A percentile compares a stretch with the other conserved stretches of the same genome.
Conservation (phyloP, 1,139 yeast species). For the Hanseniaspora sp. region DNA sequence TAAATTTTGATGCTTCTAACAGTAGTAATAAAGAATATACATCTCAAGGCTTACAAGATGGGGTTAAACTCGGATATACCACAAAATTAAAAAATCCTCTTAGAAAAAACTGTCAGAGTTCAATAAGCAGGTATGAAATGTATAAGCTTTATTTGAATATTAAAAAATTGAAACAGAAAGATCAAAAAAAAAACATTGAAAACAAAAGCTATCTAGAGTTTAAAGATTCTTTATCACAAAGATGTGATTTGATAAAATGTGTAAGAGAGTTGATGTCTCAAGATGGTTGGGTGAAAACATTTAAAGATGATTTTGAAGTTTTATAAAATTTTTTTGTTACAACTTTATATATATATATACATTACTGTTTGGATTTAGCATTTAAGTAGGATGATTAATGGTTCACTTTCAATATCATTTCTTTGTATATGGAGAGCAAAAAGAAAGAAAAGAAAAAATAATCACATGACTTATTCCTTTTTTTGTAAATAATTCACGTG, state of each 20-base stretch:
- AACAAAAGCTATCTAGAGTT: background rate
- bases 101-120: slow-evolving; percentile 11
- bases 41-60: slow-evolving; percentile 7
- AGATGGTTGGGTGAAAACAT: slow-evolving; percentile 10
- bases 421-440: no score
- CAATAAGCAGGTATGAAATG: slow-evolving; percentile 2
- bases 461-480: no score
- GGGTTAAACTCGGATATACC: slow-evolving; percentile 7
- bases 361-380: background rate
- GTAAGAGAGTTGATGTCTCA: background rate
- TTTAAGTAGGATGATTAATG: no score
- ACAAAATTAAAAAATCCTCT: slow-evolving; percentile 3
- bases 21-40: background rate
- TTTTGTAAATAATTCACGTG: no score
- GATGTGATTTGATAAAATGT: background rate
- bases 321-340: no score
- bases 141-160: background rate
- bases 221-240: background rate
- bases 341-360: no score
- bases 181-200: background rate
- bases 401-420: no score
- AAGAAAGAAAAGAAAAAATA: no score
- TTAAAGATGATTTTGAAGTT: background rate
- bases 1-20: background rate
- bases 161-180: background rate